Percentiles rank a stretch among this genome's conserved stretches.
These are phyloP conservation scores for Fusarium pilosicola DNA, from an alignment of 2,329 filamentous ascomycete species.

Conservation along the genomic window DNA sequence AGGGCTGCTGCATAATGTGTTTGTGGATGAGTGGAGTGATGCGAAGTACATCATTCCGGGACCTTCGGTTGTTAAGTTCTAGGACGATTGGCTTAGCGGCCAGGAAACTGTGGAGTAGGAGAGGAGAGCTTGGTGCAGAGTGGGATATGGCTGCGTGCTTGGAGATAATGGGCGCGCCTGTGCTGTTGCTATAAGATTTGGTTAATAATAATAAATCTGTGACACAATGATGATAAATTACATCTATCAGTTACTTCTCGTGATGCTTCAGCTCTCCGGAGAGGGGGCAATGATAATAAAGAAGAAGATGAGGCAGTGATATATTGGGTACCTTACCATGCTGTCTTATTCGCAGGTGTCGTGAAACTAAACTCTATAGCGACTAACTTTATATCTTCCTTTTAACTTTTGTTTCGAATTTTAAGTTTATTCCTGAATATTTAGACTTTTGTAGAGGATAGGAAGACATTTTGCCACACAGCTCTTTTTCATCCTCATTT, in stretches of 20 bases:
- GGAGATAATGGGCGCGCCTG: not conserved
- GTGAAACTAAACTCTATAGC: too few relatives aligned
- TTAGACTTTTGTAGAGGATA: too few relatives aligned
- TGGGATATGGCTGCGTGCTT: not conserved
- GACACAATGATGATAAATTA: fast-evolving
- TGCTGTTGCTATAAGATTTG: not conserved
- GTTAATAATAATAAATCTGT: fast-evolving
- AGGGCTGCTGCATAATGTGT: not conserved
- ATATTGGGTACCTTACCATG: too few relatives aligned
- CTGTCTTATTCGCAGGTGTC: too few relatives aligned
- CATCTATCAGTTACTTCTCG: fast-evolving
- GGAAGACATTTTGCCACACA: too few relatives aligned
- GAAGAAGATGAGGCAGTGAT: too few relatives aligned
- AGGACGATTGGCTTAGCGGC: fast-evolving
- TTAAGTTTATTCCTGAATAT: too few relatives aligned
- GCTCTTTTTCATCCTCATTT: too few relatives aligned
- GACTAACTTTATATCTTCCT: fast-evolving
- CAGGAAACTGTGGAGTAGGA: not conserved
- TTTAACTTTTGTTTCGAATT: fast-evolving
- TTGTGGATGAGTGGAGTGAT: not conserved
- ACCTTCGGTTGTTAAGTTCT: not conserved
- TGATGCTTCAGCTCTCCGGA: too few relatives aligned
- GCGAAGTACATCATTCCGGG: not conserved
- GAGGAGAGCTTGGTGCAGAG: not conserved
- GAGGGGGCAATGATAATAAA: too few relatives aligned